phyloP scores from a whole-genome alignment of 176 grass and related monocot species.

The Hsuehochloa calcarea region DNA sequence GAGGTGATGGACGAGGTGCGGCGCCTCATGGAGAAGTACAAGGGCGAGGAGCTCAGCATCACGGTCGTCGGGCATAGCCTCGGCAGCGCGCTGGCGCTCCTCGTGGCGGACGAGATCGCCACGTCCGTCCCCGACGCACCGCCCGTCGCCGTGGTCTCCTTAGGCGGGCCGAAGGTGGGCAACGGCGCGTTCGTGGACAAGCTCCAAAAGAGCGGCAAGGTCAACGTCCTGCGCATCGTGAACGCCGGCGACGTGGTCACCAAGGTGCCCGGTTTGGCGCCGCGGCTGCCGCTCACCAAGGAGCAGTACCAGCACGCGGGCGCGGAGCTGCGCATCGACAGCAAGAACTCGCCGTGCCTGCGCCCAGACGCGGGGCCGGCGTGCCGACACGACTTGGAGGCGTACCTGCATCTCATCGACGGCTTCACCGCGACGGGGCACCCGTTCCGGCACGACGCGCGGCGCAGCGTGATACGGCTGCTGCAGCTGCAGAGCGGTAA shows the following conservation, averaged over 20 bases:
- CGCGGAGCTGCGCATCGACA: slow-evolving; percentile 67
- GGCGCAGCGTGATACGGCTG: slow-evolving; percentile 62
- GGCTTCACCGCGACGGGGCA: slow-evolving; percentile 69
- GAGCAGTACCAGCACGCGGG: slow-evolving; percentile 72
- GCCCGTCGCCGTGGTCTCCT: slow-evolving; percentile 79
- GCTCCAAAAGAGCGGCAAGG: slow-evolving; percentile 34
- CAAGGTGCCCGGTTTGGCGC: slow-evolving; percentile 59
- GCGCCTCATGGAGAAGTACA: slow-evolving; percentile 71
- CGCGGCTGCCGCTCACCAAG: slow-evolving; percentile 34
- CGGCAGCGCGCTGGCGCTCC: slow-evolving; percentile 74
- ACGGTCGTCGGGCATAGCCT: slow-evolving; percentile 90
- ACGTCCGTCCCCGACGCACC: slow-evolving; percentile 49
- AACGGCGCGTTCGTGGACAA: slow-evolving; percentile 66
- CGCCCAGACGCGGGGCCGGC: slow-evolving; percentile 61
- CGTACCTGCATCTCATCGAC: slow-evolving; percentile 92
- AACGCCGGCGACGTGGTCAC: slow-evolving; percentile 85
- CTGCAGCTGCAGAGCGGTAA: slow-evolving; percentile 64
- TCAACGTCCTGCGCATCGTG: slow-evolving; percentile 78
- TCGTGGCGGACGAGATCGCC: slow-evolving; percentile 78
- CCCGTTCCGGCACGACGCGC: slow-evolving; percentile 70
- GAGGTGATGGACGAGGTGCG: slow-evolving; percentile 72
- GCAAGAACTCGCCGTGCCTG: slow-evolving; percentile 71
- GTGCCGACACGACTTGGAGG: slow-evolving; percentile 83
- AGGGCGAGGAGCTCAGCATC: slow-evolving; percentile 91
- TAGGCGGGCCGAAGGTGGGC: slow-evolving; percentile 81